Base-by-base conservation (phyloP, 129 eudicot species). In the Lactuca saligna region DNA sequence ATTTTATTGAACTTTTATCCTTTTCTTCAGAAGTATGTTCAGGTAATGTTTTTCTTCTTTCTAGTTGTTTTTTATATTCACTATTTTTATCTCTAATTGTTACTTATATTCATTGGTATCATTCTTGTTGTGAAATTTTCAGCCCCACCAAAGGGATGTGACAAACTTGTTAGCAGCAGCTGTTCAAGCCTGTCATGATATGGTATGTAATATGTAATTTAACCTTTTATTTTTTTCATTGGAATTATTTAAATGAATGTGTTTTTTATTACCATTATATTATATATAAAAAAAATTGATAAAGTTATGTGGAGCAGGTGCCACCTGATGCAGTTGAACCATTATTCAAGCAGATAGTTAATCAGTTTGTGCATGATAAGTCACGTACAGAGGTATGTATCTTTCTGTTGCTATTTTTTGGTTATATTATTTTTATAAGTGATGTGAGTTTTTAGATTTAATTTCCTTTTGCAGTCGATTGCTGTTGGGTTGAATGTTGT, bases 121-220 rank as follows among this genome's bases (percentile, higher is more conserved):
- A 63, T 68, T 49, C 48, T 51, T 42, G n/a, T 65, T 39, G 57
- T 62, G 37, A 14, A 35, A 51, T 33, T 73, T 66, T 75, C 88
- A 93, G 98, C 98, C 98, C 44, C 96, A 93, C 81, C 98, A 93
- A 78, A 87, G 98, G 68, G 96, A 93, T 62, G 91, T 93, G 53
- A 93, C 91, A 44, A 87, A 73, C 75, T 83, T 93, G 63, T 96
- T 93, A 75, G 98, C 98, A 39, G 98, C 98, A 71, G 96, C 95
- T 61, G 96, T 93, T 64, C 98, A 93, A 73, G 91, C 98, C 67
- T 93, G 98, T 78, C 98, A 93, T 80, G 98, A 93, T 78, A 93
- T 93, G 98, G 98, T 93, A 83, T 46, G 29, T 25, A 25, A 25
- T 3, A 42, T 56, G 13, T 7, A 11, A 53, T 59, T 77, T 81